These are phyloP conservation scores for Fusarium sp. DNA, from an alignment of 2,329 filamentous ascomycete genomes.

Conservation along the genomic window DNA sequence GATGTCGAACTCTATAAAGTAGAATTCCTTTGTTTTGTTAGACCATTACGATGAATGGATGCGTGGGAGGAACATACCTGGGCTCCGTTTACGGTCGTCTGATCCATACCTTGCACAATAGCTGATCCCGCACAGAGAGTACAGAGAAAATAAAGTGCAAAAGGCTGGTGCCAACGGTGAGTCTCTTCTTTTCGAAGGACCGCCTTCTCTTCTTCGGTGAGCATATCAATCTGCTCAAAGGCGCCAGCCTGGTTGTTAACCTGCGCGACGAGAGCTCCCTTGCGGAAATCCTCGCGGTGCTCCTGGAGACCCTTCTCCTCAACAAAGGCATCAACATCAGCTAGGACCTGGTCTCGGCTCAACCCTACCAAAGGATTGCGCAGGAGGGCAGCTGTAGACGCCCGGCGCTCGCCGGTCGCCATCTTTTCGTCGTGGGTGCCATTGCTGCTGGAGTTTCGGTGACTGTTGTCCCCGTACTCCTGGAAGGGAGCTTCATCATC, in stretches of 20 bases:
- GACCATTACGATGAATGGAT: background rate
- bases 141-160: slow-evolving; percentile 51
- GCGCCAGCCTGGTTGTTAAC: slow-evolving; percentile 51
- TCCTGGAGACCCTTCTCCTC: slow-evolving; percentile 49
- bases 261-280: slow-evolving; percentile 65
- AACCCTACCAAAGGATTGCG: slow-evolving; percentile 48
- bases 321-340: slow-evolving; percentile 54
- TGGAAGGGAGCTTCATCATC: slow-evolving; percentile 40
- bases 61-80: slow-evolving; percentile 60
- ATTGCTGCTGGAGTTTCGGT: slow-evolving; percentile 38
- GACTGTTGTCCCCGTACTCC: slow-evolving; percentile 16
- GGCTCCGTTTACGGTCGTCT: slow-evolving; percentile 73
- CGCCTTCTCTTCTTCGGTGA: slow-evolving; percentile 46
- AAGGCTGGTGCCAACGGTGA: slow-evolving; percentile 49
- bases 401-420: slow-evolving; percentile 9
- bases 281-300: slow-evolving; percentile 58
- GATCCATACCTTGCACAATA: slow-evolving; percentile 75
- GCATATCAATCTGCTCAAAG: slow-evolving; percentile 44
- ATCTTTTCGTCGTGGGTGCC: slow-evolving; percentile 35
- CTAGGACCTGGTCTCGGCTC: slow-evolving; percentile 45
- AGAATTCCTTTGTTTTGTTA: slow-evolving; percentile 47
- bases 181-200: slow-evolving; percentile 45
- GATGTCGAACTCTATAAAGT: slow-evolving; percentile 48
- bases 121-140: slow-evolving; percentile 56
- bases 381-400: slow-evolving; percentile 44